Evolutionary conservation across 345 rosid genomes (phyloP).

Genomic region (Syzygium aromaticum): DNA sequence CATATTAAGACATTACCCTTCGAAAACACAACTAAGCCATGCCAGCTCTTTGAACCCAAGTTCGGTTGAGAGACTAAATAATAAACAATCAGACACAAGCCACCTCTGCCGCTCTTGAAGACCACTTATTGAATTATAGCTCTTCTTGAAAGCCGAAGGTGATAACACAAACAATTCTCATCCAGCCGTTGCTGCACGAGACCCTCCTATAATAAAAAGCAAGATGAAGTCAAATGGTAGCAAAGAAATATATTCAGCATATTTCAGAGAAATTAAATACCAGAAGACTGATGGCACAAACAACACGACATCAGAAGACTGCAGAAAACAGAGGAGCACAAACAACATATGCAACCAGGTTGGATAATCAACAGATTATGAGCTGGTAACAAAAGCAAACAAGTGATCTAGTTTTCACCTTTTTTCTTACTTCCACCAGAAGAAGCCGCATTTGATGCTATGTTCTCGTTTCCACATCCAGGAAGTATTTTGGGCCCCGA

Average conservation of each 20-base stretch:
- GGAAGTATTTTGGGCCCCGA: slow-evolving; percentile 34
- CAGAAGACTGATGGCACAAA: not conserved
- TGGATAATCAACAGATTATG: not conserved
- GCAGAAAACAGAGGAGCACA: not conserved
- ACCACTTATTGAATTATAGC: not conserved
- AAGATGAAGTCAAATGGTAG: not conserved
- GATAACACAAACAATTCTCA: slow-evolving; percentile 21
- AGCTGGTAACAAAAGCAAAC: not conserved
- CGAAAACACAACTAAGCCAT: not conserved
- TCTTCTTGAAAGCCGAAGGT: not conserved
- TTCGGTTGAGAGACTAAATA: not conserved
- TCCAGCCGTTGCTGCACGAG: slow-evolving; percentile 30
- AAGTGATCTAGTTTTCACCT: slow-evolving; percentile 36
- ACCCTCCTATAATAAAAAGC: slow-evolving; percentile 20
- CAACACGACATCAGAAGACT: not conserved
- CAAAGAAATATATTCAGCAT: not conserved
- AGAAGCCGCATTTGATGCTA: slow-evolving; percentile 23
- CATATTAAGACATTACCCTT: not conserved
- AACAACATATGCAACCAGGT: not conserved
- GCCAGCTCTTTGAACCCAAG: not conserved
- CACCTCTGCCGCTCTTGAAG: not conserved
- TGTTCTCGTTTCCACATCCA: slow-evolving; percentile 33
- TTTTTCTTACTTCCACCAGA: slow-evolving; percentile 50
- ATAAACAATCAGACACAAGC: not conserved
- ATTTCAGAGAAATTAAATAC: not conserved